These are phyloP conservation scores for Draba incana DNA, from an alignment of 345 rosid species.

Conservation along the genomic window DNA sequence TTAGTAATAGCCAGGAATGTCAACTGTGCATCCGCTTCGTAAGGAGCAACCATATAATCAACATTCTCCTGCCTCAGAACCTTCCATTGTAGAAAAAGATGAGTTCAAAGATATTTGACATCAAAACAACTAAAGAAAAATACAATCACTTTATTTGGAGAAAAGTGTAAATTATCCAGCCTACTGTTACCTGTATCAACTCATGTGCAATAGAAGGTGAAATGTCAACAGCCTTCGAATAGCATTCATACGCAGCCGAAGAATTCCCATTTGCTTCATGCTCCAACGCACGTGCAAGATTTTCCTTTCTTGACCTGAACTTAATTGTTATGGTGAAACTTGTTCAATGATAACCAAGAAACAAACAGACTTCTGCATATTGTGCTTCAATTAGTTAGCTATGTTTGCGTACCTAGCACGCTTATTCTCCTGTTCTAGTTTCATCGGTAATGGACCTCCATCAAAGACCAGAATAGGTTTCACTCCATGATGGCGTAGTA, in stretches of 20 bases:
- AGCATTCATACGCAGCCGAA: constrained; percentile 86
- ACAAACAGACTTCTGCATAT: neutral
- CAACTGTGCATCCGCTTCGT: constrained; percentile 99
- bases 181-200: constrained; percentile 67
- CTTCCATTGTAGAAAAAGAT: constrained; percentile 47
- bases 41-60: constrained; percentile 85
- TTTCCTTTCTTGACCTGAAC: constrained; percentile 80
- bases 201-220: constrained; percentile 90
- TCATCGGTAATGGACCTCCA: constrained; percentile 93
- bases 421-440: constrained; percentile 95
- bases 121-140: constrained; percentile 2
- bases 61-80: constrained; percentile 76
- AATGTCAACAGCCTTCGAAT: constrained; percentile 93
- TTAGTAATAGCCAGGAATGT: constrained; percentile 79
- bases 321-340: constrained; percentile 12
- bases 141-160: neutral
- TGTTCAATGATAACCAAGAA: neutral
- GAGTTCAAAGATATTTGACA: constrained; percentile 12
- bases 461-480: constrained; percentile 91
- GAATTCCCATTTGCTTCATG: constrained; percentile 82
- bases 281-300: constrained; percentile 81
- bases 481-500: constrained; percentile 81
- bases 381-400: neutral
- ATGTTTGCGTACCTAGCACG: constrained; percentile 72
- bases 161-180: neutral